Percentiles rank a stretch among this genome's conserved stretches.
Conservation (phyloP, 148 eudicot species). For the Bassia scoparia region DNA sequence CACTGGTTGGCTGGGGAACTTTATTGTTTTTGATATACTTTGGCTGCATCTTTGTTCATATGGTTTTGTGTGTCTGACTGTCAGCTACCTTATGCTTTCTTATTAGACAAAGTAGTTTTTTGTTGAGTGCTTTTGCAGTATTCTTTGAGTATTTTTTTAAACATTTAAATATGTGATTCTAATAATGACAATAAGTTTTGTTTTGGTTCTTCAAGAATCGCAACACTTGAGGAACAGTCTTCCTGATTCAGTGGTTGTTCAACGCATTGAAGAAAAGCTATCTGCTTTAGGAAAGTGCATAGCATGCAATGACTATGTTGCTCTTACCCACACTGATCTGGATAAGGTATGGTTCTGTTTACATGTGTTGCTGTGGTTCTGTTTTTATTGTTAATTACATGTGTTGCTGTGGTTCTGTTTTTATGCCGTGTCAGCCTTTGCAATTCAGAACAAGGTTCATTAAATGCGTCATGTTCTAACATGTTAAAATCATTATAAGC, state of each 20-base stretch:
- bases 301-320: slow-evolving; percentile 95
- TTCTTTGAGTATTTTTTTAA: background rate
- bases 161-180: background rate
- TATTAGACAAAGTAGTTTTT: background rate
- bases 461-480: too few species aligned
- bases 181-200: background rate
- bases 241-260: slow-evolving; percentile 87
- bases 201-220: slow-evolving; percentile 46
- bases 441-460: too few species aligned
- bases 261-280: slow-evolving; percentile 77
- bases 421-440: too few species aligned
- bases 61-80: background rate
- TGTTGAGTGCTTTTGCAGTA: background rate
- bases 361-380: too few species aligned
- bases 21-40: background rate
- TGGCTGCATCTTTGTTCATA: background rate
- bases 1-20: background rate
- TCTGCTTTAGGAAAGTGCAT: slow-evolving; percentile 96
- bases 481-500: too few species aligned
- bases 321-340: slow-evolving; percentile 93
- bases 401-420: too few species aligned
- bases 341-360: slow-evolving; percentile 65
- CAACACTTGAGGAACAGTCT: slow-evolving; percentile 94
- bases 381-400: too few species aligned
- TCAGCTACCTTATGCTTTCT: background rate